These are phyloP conservation scores for Populus hybrid DNA, from an alignment of 441 rosid genomes.

Conservation along the genomic window DNA sequence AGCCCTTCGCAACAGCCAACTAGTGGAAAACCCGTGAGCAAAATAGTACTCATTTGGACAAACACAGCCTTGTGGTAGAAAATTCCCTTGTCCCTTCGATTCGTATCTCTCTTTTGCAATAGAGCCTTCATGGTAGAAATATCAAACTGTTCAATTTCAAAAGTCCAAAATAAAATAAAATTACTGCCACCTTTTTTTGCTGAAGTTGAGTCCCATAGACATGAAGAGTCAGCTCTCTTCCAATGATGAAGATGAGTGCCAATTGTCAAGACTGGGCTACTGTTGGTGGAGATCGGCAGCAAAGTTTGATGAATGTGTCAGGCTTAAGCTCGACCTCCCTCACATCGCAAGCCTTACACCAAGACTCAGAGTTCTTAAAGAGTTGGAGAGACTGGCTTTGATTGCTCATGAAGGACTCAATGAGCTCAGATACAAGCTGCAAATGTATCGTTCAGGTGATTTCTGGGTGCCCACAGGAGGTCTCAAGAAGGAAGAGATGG, in stretches of 20 bases:
- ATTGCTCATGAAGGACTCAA: constrained; percentile 46
- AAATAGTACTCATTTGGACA: neutral
- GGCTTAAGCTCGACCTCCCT: constrained; percentile 32
- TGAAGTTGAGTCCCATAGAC: neutral
- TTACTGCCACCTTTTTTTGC: neutral
- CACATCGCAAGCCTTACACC: constrained; percentile 36
- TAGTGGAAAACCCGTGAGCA: neutral
- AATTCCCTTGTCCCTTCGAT: neutral
- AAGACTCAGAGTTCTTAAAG: constrained; percentile 41
- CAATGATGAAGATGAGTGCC: constrained; percentile 32
- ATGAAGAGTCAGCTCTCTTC: constrained; percentile 40
- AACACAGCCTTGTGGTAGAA: neutral
- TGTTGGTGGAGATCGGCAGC: constrained; percentile 57
- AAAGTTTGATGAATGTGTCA: constrained; percentile 36
- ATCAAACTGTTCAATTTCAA: neutral
- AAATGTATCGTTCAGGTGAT: constrained; percentile 47
- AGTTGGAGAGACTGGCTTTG: constrained; percentile 50
- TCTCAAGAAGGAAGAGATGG: constrained; percentile 43
- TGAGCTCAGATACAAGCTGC: constrained; percentile 51
- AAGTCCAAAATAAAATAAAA: neutral
- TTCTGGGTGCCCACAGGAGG: constrained; percentile 63
- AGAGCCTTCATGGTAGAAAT: neutral
- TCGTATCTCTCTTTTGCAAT: neutral
- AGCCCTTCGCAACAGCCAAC: neutral
- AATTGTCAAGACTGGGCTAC: constrained; percentile 19